These are phyloP conservation scores for Collybia nuda DNA, from an alignment of 768 basidiomycete species.

Conservation along the genomic window DNA sequence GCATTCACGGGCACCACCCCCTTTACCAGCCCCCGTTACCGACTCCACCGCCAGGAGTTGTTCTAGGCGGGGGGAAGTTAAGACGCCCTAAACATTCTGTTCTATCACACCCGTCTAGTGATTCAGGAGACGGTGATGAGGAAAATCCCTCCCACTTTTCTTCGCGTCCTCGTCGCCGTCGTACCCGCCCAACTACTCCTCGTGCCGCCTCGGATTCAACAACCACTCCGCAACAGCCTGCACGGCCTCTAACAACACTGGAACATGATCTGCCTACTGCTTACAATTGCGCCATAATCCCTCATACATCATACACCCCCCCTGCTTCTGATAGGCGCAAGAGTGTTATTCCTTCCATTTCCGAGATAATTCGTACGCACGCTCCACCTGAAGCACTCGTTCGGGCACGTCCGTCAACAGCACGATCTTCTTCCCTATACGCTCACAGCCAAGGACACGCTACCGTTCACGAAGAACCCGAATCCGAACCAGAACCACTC, in stretches of 20 bases:
- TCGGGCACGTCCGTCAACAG: slow-evolving; percentile 44
- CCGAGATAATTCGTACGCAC: slow-evolving; percentile 83
- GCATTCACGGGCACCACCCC: slow-evolving; percentile 64
- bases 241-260: slow-evolving; percentile 13
- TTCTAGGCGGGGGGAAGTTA: slow-evolving; percentile 55
- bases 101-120: slow-evolving; percentile 30
- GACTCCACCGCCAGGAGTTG: slow-evolving; percentile 77
- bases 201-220: slow-evolving; percentile 25
- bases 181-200: slow-evolving; percentile 28
- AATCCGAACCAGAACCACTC: slow-evolving; percentile 51
- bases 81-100: slow-evolving; percentile 29
- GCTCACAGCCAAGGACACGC: slow-evolving; percentile 46
- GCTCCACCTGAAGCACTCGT: slow-evolving; percentile 58
- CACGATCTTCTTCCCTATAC: slow-evolving; percentile 48
- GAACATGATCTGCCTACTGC: slow-evolving; percentile 7
- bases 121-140: slow-evolving; percentile 60
- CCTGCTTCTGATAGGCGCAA: slow-evolving; percentile 32
- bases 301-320: slow-evolving; percentile 8
- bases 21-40: slow-evolving; percentile 83
- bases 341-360: slow-evolving; percentile 74
- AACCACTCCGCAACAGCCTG: slow-evolving; percentile 2
- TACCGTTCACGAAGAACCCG: slow-evolving; percentile 50
- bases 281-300: slow-evolving; percentile 4
- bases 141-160: slow-evolving; percentile 24
- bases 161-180: slow-evolving; percentile 31